Evolutionary conservation across 116 monocot genomes (phyloP), one percentile per base, ranked within the genome.

Genomic region (Cymodocea nodosa): DNA sequence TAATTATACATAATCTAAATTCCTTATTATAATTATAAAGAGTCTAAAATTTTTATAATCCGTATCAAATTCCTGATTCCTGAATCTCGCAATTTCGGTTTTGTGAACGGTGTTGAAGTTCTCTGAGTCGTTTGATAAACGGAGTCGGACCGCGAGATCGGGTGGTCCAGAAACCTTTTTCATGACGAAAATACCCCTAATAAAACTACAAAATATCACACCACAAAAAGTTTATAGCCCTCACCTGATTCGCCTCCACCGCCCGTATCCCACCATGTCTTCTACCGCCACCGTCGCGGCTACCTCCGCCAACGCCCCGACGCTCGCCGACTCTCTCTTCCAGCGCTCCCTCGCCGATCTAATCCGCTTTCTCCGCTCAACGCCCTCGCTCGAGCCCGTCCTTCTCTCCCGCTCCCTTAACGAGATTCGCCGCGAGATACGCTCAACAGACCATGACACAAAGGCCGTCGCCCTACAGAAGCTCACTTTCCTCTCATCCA

Each of bases 361-460:
- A 44, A 83, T 90, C 75, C 75, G 73, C 12, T 51, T 72, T 74
- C 76, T 90, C 70, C 85, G 85, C 24, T 75, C 87, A 13, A 20
- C 74, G 16, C 35, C 62, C 44, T 30, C 62, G 65, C 50, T 55
- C 35, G 60, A 68, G 22, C 23, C 80, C 56, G 6, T 39, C 59
- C 30, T 69, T 65, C 50, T 86, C 78, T 56, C 79, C 56, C 72
- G 79, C 68, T 24, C 80, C 73, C 54, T 84, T 60, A 53, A 68
- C 67, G 85, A 86, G 72, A 75, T 80, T 75, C 89, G 82, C 70
- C 94, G 86, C 40, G 94, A 89, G 87, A 74, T 94, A 75, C 84
- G 81, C 75, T 80, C 86, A 62, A 30, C 84, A 24, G 87, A 89
- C 64, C 73, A 60, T 35, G 23, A 63, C 59, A 94, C 90, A 71